Base-by-base conservation (phyloP, 768 basidiomycete species). In the Suillus variegatus region DNA sequence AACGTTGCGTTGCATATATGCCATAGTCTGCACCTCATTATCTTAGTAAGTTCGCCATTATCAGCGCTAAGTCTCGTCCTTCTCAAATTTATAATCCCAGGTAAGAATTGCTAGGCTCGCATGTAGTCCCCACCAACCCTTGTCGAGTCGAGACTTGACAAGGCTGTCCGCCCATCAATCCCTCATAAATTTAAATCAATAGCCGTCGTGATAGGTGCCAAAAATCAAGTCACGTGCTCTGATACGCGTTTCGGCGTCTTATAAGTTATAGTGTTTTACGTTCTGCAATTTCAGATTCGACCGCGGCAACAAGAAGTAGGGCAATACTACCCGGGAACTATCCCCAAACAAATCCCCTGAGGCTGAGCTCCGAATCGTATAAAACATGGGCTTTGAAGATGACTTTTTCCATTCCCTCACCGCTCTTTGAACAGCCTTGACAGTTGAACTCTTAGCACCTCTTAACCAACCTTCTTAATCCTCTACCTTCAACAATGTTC, bases 401-500 rank as follows among this genome's bases (percentile, higher is more conserved):
- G 10, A 35, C 6, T 35, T 55, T 54, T 54, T 1, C 1, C 52
- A 54, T 32, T 54, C 28, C 52, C 20, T 12, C 20, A 6, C 4
- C 62, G 32, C 40, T 49, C 61, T 58, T 16, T 57, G 1, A 38
- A 55, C n/a, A 55, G 5, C 52, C 7, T 51, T 28, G 25, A 22
- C 18, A 20, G 43, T 12, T n/a, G n/a, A 10, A 47, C 49, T 51
- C 25, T 51, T 63, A 52, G 32, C 16, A 60, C 35, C 25, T 32
- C 28, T 51, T 6, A 25, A 49, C 22, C 43, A 65, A 54, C 36
- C 36, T 10, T 4, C 20, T 32, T 54, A 10, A 47, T 12, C 5
- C n/a, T 47, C n/a, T 54, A 25, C 22, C 20, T 10, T 20, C 32
- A 54, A 35, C 1, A 20, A 66, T 63, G 55, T 55, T 66, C 44